A percentile compares a stretch with the other conserved stretches of the same genome.
Evolutionary conservation across 345 rosid species (phyloP).

Genomic region (Ceriops zippeliana): DNA sequence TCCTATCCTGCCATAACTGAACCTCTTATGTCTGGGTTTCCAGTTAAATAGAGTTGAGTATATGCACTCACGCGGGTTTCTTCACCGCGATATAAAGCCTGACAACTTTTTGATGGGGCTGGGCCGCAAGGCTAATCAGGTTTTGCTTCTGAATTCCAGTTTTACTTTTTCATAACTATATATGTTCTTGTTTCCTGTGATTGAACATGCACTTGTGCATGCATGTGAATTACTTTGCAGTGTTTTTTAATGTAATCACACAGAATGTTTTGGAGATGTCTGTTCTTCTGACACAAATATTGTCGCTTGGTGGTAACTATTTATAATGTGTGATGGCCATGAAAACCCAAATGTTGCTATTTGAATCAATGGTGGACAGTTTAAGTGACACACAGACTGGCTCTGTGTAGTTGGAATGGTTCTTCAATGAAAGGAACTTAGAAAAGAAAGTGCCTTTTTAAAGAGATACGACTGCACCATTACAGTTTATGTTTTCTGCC

Average conservation of each 20-base stretch:
- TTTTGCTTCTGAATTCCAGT: constrained; percentile 2
- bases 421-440: no score
- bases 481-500: neutral
- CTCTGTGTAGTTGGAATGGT: neutral
- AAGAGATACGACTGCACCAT: neutral
- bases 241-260: no score
- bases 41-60: constrained; percentile 66
- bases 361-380: neutral
- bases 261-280: no score
- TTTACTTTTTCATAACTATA: neutral
- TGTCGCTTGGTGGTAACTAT: no score
- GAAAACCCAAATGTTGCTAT: neutral
- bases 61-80: constrained; percentile 59
- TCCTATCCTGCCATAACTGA: neutral
- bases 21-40: constrained; percentile 16
- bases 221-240: neutral
- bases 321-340: neutral
- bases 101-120: constrained; percentile 24
- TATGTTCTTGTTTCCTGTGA: neutral
- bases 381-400: neutral
- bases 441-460: neutral
- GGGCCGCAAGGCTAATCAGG: constrained; percentile 78
- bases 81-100: constrained; percentile 78
- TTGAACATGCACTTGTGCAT: neutral
- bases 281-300: no score